phyloP scores from a whole-genome alignment of 2,329 filamentous ascomycete genomes.

The Cercospora janseana region DNA sequence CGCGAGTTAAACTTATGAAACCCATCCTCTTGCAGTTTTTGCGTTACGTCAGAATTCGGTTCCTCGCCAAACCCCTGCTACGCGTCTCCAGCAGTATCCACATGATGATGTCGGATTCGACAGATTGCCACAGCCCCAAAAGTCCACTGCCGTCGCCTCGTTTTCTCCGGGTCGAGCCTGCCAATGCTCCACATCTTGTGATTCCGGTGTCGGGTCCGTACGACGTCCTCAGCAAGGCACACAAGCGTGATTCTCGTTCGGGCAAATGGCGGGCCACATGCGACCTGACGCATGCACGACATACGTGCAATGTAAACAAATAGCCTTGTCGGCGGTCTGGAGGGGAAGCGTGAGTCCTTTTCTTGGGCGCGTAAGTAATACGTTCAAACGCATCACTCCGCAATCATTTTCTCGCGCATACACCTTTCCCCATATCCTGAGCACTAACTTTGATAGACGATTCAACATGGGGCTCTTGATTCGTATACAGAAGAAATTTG shows the following conservation, averaged over 20 bases:
- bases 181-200: background rate
- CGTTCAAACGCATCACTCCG: background rate
- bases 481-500: slow-evolving; percentile 14
- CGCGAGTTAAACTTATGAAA: background rate
- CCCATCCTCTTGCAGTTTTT: background rate
- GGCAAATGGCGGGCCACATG: slow-evolving; percentile 7
- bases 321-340: slow-evolving; percentile 2
- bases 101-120: slow-evolving; percentile 12
- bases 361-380: slow-evolving; percentile 1
- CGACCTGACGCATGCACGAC: slow-evolving; percentile 9
- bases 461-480: slow-evolving; percentile 9
- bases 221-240: background rate
- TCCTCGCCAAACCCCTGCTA: slow-evolving; percentile 3
- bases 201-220: slow-evolving; percentile 1
- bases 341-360: slow-evolving; percentile 1
- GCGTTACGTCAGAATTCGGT: slow-evolving; percentile 12
- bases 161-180: background rate
- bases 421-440: background rate
- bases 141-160: slow-evolving; percentile 6
- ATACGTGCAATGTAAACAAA: slow-evolving; percentile 9
- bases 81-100: background rate
- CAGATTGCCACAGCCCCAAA: slow-evolving; percentile 1
- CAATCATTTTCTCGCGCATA: slow-evolving; percentile 1
- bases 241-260: background rate
- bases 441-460: background rate